Evolutionary conservation across 106 monocot genomes (phyloP), one percentile per base, ranked within the genome.

Genomic region (Apostasia shenzhenica): DNA sequence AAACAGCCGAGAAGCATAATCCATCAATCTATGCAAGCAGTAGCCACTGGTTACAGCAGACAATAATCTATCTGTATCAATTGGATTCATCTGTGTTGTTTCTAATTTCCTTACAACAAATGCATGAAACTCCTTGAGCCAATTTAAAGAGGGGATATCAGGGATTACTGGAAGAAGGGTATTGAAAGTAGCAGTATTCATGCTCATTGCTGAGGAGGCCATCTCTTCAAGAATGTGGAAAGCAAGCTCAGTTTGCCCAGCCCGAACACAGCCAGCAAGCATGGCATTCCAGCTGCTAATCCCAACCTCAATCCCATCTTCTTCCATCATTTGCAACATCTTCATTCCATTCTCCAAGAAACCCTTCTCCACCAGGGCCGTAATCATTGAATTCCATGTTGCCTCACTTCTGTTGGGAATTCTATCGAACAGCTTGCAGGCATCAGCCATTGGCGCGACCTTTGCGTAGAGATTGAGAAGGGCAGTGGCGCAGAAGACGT

Each of bases 231-330:
- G 67, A 48, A 80, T 58, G 6, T 73, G 48, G 52, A 82, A 64
- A 39, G 80, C 74, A n/a, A 72, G 71, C 48, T 70, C 77, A 2
- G 45, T 65, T 40, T 89, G 75, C 4, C 68, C 78, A 8, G 49
- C 4, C 2, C 83, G 71, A 38, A 92, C 78, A 39, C 89, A 93
- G 8, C 81, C 85, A 0, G 85, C 76, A 43, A 93, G 58, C n/a
- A 89, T 57, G 3, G 86, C 76, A 71, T 89, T 89, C 93, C 93
- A 93, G 56, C 82, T 86, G 38, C 80, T 67, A 11, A 38, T 65
- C 2, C 67, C 76, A 5, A 75, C 69, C 7, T 63, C 51, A 8
- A 75, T 0, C 5, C 77, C 77, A 2, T 53, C 44, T 11, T 71
- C 67, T 45, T 54, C 67, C 82, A 85, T 83, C 39, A 55, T 2